Evolutionary conservation across 2,329 filamentous ascomycete species (phyloP).

Genomic region (Diaporthe citriasiana): DNA sequence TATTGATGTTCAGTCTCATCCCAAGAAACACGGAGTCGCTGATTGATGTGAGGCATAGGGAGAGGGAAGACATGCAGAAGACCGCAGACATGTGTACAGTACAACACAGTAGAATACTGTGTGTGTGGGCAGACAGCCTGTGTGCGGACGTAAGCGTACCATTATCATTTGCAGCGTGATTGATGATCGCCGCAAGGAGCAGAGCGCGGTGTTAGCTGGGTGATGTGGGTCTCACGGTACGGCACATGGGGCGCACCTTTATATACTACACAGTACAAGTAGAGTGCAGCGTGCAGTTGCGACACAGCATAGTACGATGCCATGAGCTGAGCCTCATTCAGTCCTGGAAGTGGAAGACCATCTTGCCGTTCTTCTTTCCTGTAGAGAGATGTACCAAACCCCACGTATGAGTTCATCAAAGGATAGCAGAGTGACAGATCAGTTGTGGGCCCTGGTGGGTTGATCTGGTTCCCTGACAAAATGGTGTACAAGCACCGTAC

Average conservation of each 20-base stretch:
- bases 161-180: background rate
- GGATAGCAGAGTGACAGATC: background rate
- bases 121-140: background rate
- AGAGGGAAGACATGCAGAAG: background rate
- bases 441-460: constrained; percentile 5
- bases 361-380: no score
- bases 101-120: background rate
- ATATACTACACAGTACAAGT: no score
- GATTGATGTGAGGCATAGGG: background rate
- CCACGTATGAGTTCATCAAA: background rate
- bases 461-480: background rate
- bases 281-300: background rate
- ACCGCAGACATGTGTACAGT: background rate
- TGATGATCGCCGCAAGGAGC: constrained; percentile 32
- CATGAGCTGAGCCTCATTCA: background rate
- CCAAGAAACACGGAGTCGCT: constrained; percentile 9
- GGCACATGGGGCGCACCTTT: background rate
- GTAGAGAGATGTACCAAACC: background rate
- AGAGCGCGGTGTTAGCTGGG: background rate
- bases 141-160: background rate
- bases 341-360: background rate
- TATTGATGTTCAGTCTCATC: constrained; percentile 36
- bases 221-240: background rate
- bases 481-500: background rate
- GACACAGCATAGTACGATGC: background rate